Conservation (phyloP, 139 green algal species). For the Axilococcus clingmanii region DNA sequence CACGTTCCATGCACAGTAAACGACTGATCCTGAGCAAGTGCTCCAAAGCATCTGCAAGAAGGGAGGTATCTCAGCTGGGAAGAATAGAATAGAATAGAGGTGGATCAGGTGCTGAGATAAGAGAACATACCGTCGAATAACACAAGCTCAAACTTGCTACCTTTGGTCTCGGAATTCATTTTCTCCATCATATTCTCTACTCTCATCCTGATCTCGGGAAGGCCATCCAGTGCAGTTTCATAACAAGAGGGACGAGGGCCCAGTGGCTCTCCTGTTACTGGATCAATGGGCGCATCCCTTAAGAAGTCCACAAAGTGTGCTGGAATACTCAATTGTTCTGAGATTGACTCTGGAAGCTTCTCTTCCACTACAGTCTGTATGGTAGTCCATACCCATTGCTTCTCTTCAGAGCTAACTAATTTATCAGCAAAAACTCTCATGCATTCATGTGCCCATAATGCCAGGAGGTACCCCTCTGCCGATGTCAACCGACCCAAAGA, state of each 20-base stretch:
- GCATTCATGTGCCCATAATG: slow-evolving; percentile 89
- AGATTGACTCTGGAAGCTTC: neutral
- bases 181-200: neutral
- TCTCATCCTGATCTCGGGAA: neutral
- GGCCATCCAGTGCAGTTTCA: slow-evolving; percentile 48
- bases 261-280: slow-evolving; percentile 70
- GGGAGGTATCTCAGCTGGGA: no score
- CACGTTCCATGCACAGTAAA: slow-evolving; percentile 76
- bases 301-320: slow-evolving; percentile 94
- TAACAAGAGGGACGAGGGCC: slow-evolving; percentile 73
- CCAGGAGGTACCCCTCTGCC: slow-evolving; percentile 79
- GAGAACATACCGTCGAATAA: slow-evolving; percentile 69
- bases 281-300: slow-evolving; percentile 69
- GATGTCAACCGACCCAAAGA: no score
- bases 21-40: slow-evolving; percentile 83
- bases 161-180: neutral
- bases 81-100: neutral
- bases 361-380: slow-evolving; percentile 41
- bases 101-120: neutral
- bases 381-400: slow-evolving; percentile 65
- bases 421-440: slow-evolving; percentile 86
- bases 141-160: slow-evolving; percentile 32
- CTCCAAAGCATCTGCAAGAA: slow-evolving; percentile 77
- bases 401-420: slow-evolving; percentile 74
- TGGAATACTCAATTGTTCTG: slow-evolving; percentile 23